Conservation (phyloP, 2,329 filamentous ascomycete genomes). For the Fusarium secorum region DNA sequence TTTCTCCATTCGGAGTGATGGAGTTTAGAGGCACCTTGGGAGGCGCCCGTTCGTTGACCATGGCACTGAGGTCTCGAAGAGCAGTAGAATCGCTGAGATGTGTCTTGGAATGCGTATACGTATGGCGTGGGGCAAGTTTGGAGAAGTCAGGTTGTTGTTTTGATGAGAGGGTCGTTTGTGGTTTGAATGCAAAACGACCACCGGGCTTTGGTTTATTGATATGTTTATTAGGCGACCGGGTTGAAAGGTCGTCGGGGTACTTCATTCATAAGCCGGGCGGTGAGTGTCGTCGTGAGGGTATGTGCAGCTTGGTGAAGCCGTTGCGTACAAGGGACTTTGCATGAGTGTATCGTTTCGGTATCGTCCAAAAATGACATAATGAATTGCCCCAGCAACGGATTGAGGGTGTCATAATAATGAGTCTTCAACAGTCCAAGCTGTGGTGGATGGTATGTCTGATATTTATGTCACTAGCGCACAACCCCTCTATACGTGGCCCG, state of each 20-base stretch:
- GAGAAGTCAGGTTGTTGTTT: constrained; percentile 30
- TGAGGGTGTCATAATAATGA: constrained; percentile 1
- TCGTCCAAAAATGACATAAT: constrained; percentile 36
- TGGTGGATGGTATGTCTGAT: background rate
- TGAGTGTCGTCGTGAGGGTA: constrained; percentile 18
- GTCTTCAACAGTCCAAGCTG: background rate
- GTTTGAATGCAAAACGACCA: constrained; percentile 36
- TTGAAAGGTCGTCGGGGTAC: constrained; percentile 1
- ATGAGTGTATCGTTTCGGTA: constrained; percentile 13
- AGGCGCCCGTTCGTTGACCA: constrained; percentile 59
- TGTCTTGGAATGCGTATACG: background rate
- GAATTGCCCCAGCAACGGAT: constrained; percentile 40
- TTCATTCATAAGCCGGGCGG: constrained; percentile 26
- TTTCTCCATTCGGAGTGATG: constrained; percentile 44
- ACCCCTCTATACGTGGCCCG: constrained; percentile 3
- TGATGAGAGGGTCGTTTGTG: constrained; percentile 23
- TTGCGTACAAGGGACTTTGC: constrained; percentile 26
- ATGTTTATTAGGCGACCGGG: background rate
- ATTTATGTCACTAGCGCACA: background rate
- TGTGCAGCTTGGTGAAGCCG: constrained; percentile 27
- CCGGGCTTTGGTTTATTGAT: constrained; percentile 19
- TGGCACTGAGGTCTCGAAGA: constrained; percentile 41
- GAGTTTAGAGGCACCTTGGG: constrained; percentile 55
- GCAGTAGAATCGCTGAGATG: constrained; percentile 13
- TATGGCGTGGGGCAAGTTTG: constrained; percentile 12